Evolutionary conservation across 352 stramenopile genomes (phyloP).

Genomic region (Saprolegnia parasitica): DNA sequence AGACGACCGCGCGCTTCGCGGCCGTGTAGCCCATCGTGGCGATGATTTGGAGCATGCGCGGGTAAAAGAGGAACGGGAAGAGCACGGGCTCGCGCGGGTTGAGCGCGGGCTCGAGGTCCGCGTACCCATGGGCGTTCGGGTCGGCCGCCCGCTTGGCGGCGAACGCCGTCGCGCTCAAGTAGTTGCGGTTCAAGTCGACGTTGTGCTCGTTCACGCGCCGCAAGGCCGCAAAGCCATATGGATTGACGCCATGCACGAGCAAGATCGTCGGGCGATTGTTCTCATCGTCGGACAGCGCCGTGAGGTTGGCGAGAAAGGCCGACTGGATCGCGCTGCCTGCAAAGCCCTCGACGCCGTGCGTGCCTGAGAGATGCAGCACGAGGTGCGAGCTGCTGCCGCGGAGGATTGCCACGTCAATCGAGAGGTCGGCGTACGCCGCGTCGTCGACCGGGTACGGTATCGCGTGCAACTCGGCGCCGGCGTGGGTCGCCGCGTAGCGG

Average conservation of each 20-base stretch:
- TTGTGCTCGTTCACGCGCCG: slow-evolving; percentile 87
- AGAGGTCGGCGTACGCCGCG: slow-evolving; percentile 37
- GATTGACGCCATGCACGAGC: slow-evolving; percentile 92
- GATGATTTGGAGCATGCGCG: slow-evolving; percentile 22
- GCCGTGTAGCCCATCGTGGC: slow-evolving; percentile 37
- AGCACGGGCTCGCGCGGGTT: background rate
- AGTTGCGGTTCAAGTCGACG: slow-evolving; percentile 94
- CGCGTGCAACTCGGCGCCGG: slow-evolving; percentile 41
- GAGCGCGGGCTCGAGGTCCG: background rate
- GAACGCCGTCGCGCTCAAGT: slow-evolving; percentile 53
- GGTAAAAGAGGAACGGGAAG: slow-evolving; percentile 30
- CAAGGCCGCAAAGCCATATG: slow-evolving; percentile 83
- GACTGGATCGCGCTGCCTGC: slow-evolving; percentile 79
- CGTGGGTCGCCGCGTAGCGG: slow-evolving; percentile 36
- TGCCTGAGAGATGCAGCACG: slow-evolving; percentile 69
- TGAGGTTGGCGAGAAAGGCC: slow-evolving; percentile 34
- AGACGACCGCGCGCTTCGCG: slow-evolving; percentile 80
- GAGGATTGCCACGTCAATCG: slow-evolving; percentile 62
- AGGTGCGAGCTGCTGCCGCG: slow-evolving; percentile 47
- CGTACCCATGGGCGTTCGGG: slow-evolving; percentile 46
- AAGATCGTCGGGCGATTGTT: slow-evolving; percentile 66
- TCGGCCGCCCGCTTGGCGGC: slow-evolving; percentile 42
- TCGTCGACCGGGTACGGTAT: slow-evolving; percentile 40
- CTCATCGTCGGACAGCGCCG: slow-evolving; percentile 11
- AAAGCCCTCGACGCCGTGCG: slow-evolving; percentile 78